These are phyloP conservation scores for Trifolium subterraneum DNA, from an alignment of 306 rosid genomes.

Conservation along the genomic window DNA sequence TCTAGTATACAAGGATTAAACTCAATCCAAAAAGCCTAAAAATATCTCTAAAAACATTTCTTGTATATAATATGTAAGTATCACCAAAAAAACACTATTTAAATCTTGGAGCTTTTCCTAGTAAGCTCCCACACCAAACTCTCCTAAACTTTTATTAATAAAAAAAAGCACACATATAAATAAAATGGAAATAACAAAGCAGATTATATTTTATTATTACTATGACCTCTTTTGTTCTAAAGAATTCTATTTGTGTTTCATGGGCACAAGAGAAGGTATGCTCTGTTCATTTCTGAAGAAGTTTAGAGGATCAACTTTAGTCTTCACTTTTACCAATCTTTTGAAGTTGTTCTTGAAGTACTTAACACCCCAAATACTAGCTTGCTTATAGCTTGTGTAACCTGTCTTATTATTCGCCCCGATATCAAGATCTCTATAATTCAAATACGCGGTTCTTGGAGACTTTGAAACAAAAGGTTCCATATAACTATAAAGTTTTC, in stretches of 20 bases:
- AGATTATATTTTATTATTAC: neutral
- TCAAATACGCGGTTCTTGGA: neutral
- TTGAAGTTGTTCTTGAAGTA: conserved; percentile 40
- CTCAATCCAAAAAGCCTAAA: no score
- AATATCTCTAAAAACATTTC: no score
- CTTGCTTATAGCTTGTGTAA: conserved; percentile 40
- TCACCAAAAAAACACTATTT: no score
- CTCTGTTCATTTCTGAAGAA: conserved; percentile 26
- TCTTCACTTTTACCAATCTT: conserved; percentile 38
- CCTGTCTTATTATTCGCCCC: conserved; percentile 28
- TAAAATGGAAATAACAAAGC: neutral
- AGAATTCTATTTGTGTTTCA: neutral
- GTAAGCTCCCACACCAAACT: no score
- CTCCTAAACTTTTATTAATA: no score
- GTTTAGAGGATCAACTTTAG: conserved; percentile 40
- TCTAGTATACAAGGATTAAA: no score
- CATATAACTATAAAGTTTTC: conserved; percentile 20
- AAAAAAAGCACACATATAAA: no score
- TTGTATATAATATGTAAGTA: no score
- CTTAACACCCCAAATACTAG: conserved; percentile 46
- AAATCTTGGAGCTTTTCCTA: no score
- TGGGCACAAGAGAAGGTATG: neutral
- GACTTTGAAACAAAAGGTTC: conserved; percentile 19
- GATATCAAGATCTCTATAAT: conserved; percentile 16
- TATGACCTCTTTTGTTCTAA: neutral